A percentile compares a stretch with the other conserved stretches of the same genome.
Conservation (phyloP, 164 flowering plant species). For the Platanus orientalis region DNA sequence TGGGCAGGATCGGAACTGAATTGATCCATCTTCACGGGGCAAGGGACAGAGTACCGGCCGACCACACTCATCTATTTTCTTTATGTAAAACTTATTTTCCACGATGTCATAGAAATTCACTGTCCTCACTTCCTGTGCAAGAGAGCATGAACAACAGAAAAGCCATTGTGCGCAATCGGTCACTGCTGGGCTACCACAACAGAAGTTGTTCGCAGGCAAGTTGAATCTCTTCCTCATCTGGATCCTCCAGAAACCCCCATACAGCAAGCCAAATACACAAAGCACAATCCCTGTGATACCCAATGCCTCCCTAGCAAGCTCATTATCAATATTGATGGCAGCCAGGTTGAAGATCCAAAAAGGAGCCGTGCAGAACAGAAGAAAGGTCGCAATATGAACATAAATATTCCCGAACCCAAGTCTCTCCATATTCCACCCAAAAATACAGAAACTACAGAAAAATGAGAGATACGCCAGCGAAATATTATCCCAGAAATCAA, state of each 20-base stretch:
- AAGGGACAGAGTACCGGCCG: conserved; percentile 29
- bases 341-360: conserved; percentile 87
- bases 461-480: conserved; percentile 74
- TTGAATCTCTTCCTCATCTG: conserved; percentile 90
- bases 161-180: conserved; percentile 86
- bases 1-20: conserved; percentile 15
- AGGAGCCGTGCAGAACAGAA: conserved; percentile 82
- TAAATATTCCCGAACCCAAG: conserved; percentile 97
- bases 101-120: conserved; percentile 72
- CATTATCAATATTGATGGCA: conserved; percentile 67
- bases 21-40: conserved; percentile 37
- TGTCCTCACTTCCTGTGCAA: conserved; percentile 91
- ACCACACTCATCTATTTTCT: conserved; percentile 13
- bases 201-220: conserved; percentile 56
- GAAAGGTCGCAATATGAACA: conserved; percentile 86
- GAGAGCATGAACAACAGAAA: conserved; percentile 92
- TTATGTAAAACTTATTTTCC: conserved; percentile 56
- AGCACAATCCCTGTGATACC: conserved; percentile 64
- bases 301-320: conserved; percentile 48
- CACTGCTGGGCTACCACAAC: conserved; percentile 55
- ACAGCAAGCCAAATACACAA: conserved; percentile 75
- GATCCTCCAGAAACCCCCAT: conserved; percentile 98
- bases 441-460: conserved; percentile 83
- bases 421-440: conserved; percentile 99
- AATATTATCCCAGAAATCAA: conserved; percentile 86